Conservation (phyloP, 1,284 basidiomycete species). For the Phylloboletellus chloephorus region DNA sequence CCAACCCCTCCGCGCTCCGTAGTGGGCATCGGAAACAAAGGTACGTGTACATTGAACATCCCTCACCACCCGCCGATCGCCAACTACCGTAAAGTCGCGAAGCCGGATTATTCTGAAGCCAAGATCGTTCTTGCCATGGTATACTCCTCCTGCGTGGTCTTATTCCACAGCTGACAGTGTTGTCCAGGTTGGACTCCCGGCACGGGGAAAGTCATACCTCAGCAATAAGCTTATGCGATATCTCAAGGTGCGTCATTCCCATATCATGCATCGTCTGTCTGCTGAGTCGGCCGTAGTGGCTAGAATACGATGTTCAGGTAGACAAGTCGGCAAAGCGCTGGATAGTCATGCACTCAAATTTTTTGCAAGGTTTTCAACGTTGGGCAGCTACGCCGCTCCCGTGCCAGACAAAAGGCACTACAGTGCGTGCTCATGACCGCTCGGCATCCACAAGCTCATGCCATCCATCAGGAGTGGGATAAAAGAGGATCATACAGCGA, state of each 20-base stretch:
- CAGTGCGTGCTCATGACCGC: slow-evolving; percentile 44
- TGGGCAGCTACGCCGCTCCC: slow-evolving; percentile 87
- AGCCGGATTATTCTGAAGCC: slow-evolving; percentile 96
- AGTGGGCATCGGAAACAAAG: slow-evolving; percentile 78
- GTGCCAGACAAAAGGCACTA: slow-evolving; percentile 73
- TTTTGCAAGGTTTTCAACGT: slow-evolving; percentile 89
- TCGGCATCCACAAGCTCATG: slow-evolving; percentile 6
- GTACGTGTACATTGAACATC: slow-evolving; percentile 33
- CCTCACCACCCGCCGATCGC: background rate
- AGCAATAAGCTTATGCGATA: slow-evolving; percentile 83
- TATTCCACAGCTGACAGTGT: slow-evolving; percentile 3
- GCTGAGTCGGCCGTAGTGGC: slow-evolving; percentile 61
- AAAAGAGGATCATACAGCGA: slow-evolving; percentile 86
- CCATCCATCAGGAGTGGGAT: slow-evolving; percentile 55
- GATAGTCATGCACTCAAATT: slow-evolving; percentile 6
- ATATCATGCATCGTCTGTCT: slow-evolving; percentile 1
- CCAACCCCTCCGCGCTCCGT: slow-evolving; percentile 73
- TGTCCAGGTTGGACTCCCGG: slow-evolving; percentile 71
- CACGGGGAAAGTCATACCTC: slow-evolving; percentile 80
- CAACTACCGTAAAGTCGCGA: slow-evolving; percentile 57
- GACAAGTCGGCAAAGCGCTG: background rate
- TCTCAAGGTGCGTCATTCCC: slow-evolving; percentile 48
- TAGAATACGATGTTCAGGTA: slow-evolving; percentile 96
- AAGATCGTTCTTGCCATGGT: slow-evolving; percentile 99
- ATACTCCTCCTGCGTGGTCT: slow-evolving; percentile 12